Evolutionary conservation across 129 eudicot genomes (phyloP).

Genomic region (Pulicaria dysenterica): DNA sequence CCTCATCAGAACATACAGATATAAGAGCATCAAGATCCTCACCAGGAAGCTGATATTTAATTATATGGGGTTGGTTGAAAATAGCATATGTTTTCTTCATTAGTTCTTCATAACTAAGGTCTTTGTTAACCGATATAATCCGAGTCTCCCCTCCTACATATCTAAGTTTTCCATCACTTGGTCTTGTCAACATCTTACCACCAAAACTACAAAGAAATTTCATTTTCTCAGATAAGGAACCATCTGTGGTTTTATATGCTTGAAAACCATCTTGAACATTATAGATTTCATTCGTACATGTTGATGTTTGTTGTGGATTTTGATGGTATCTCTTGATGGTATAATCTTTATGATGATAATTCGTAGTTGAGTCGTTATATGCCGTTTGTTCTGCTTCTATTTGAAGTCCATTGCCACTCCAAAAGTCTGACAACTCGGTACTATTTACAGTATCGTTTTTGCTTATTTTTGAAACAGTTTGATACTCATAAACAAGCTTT

Average conservation of each 20-base stretch:
- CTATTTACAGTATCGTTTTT: constrained; percentile 23
- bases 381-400: constrained; percentile 22
- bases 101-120: constrained; percentile 56
- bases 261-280: constrained; percentile 35
- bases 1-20: constrained; percentile 81
- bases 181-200: constrained; percentile 76
- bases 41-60: constrained; percentile 85
- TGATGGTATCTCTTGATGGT: constrained; percentile 16
- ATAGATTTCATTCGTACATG: constrained; percentile 23
- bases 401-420: constrained; percentile 32
- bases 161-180: constrained; percentile 77
- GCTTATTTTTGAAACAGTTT: constrained; percentile 18
- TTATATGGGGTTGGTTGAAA: constrained; percentile 57
- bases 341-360: constrained; percentile 23
- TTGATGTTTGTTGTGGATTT: constrained; percentile 28
- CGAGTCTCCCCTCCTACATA: constrained; percentile 89
- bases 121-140: constrained; percentile 60
- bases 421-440: constrained; percentile 24
- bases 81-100: constrained; percentile 54
- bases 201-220: constrained; percentile 86
- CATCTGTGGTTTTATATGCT: neutral
- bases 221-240: constrained; percentile 36
- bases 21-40: constrained; percentile 77
- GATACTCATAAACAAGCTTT: constrained; percentile 42
- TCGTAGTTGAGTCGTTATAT: constrained; percentile 21